A percentile compares a stretch with the other conserved stretches of the same genome.
phyloP scores from a whole-genome alignment of 352 stramenopile genomes.

The Paralagenidium karlingii region DNA sequence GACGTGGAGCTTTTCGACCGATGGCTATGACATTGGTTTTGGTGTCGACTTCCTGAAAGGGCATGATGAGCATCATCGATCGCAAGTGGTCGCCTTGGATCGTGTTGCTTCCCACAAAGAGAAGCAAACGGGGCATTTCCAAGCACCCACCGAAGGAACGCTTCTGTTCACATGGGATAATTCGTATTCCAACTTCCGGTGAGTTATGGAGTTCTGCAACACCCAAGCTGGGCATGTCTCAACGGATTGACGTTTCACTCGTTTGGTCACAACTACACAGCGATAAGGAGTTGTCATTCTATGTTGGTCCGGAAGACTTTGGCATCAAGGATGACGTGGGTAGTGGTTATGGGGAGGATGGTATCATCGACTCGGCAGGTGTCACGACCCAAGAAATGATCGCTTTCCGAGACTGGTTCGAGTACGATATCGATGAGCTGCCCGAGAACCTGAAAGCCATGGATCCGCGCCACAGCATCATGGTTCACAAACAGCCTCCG shows the following conservation, averaged over 20 bases:
- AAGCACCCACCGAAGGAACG: slow-evolving; percentile 15
- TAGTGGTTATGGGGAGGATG: no score
- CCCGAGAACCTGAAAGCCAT: slow-evolving; percentile 14
- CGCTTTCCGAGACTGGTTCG: slow-evolving; percentile 52
- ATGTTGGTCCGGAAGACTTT: not conserved
- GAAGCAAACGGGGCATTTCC: slow-evolving; percentile 24
- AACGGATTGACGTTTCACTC: not conserved
- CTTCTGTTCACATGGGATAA: slow-evolving; percentile 55
- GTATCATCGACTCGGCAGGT: no score
- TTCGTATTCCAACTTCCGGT: slow-evolving; percentile 40
- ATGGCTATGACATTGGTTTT: slow-evolving; percentile 41
- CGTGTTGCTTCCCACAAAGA: slow-evolving; percentile 16
- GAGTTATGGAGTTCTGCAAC: slow-evolving; percentile 1
- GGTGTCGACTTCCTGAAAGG: slow-evolving; percentile 21
- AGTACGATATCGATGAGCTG: slow-evolving; percentile 23
- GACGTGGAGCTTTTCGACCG: slow-evolving; percentile 33
- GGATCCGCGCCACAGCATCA: slow-evolving; percentile 24
- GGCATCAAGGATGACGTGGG: no score
- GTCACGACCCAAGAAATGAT: no score
- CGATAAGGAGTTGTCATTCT: not conserved
- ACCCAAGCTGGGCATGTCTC: not conserved
- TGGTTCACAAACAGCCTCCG: slow-evolving; percentile 32
- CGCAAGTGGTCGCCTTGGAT: slow-evolving; percentile 19
- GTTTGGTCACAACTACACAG: not conserved
- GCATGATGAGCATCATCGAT: slow-evolving; percentile 9